Conservation (phyloP, 208 protist genomes). For the Crithidia expoeki region DNA sequence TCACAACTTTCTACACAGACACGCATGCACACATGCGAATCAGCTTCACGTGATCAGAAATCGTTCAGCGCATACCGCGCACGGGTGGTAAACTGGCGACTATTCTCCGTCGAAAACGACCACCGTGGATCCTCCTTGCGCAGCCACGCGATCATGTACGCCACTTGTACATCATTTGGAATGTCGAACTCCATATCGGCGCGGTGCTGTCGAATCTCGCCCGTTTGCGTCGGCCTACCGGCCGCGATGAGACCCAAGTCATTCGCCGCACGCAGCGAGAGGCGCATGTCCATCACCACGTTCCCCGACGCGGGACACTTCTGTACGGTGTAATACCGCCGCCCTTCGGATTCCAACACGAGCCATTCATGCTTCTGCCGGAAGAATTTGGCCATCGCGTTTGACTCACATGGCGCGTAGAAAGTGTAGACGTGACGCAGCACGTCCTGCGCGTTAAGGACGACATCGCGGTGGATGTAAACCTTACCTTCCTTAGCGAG, state of each 20-base stretch:
- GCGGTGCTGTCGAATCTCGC: conserved; percentile 83
- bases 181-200: conserved; percentile 90
- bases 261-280: conserved; percentile 84
- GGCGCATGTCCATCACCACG: conserved; percentile 81
- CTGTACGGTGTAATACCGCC: conserved; percentile 85
- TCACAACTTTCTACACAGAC: too few relatives aligned
- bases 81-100: conserved; percentile 81
- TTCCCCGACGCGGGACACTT: conserved; percentile 88
- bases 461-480: conserved; percentile 86
- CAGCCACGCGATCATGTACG: conserved; percentile 93
- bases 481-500: conserved; percentile 80
- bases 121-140: conserved; percentile 92
- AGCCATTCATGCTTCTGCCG: conserved; percentile 92
- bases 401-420: conserved; percentile 79
- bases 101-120: conserved; percentile 91
- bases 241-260: conserved; percentile 82
- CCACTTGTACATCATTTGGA: conserved; percentile 82
- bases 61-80: conserved; percentile 87
- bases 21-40: too few relatives aligned
- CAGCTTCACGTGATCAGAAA: conserved; percentile 59
- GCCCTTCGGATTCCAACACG: conserved; percentile 80
- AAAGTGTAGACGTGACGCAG: conserved; percentile 91
- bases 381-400: conserved; percentile 64
- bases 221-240: conserved; percentile 75
- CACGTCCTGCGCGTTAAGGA: conserved; percentile 78